Percentiles rank a stretch among this genome's conserved stretches.
phyloP scores from a whole-genome alignment of 2,329 filamentous ascomycete genomes.

The Seiridium cupressi region DNA sequence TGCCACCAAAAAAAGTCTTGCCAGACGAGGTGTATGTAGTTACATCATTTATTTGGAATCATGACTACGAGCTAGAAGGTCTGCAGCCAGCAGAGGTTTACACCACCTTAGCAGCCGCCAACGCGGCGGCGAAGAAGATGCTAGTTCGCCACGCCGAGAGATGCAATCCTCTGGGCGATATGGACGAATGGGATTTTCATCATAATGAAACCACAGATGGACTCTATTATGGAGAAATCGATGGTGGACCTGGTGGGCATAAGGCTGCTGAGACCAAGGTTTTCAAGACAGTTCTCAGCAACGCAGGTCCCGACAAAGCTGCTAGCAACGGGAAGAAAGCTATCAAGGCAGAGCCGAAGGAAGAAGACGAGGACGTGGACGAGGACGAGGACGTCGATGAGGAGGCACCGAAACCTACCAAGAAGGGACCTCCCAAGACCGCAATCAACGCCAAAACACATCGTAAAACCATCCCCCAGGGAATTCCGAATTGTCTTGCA shows the following conservation, averaged over 20 bases:
- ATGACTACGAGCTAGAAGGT: constrained; percentile 5
- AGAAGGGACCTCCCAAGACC: constrained; percentile 7
- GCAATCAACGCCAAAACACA: constrained; percentile 11
- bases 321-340: background rate
- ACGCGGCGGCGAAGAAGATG: constrained; percentile 10
- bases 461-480: constrained; percentile 13
- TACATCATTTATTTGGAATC: constrained; percentile 9
- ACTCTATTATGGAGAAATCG: background rate
- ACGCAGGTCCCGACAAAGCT: background rate
- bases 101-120: constrained; percentile 6
- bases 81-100: constrained; percentile 10
- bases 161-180: constrained; percentile 1
- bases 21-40: constrained; percentile 9
- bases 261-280: background rate
- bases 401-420: background rate
- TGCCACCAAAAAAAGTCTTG: constrained; percentile 2
- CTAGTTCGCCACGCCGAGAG: constrained; percentile 7
- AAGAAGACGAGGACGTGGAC: background rate
- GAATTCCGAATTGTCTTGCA: constrained; percentile 10
- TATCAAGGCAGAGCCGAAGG: background rate
- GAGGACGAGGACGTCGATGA: constrained; percentile 8
- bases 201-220: background rate
- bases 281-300: background rate
- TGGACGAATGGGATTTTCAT: background rate
- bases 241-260: background rate